Base-by-base conservation (phyloP, 495 filamentous ascomycete species). In the Tuber brumale region DNA sequence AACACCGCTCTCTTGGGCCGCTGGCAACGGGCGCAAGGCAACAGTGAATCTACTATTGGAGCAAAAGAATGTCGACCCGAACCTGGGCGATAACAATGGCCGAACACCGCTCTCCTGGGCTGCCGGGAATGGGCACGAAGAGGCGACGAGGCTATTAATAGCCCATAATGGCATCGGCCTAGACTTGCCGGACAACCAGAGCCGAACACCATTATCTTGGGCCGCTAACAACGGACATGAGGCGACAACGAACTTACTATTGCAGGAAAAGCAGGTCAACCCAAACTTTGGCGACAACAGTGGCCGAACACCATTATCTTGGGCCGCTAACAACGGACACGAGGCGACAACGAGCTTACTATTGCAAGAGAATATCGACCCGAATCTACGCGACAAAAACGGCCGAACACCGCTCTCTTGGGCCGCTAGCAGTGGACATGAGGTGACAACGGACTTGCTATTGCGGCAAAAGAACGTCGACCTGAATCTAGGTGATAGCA, bases 221-320 rank as follows among this genome's bases (percentile, higher is more conserved):
- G 81, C 81, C 48, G 77, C 80, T 66, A 8, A 2, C 35, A 72
- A 74, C 19, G 82, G 82, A 8, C 73, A 80, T 57, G 77, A 75
- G 74, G 48, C 42, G 16, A 71, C 69, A 35, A 71, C 70, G 21
- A 27, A 61, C 3, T 27, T 71, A 23, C 74, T 79, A 18, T 44
- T 77, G 23, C 75, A 46, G 10, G 48, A 76, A 51, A 27, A 69
- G 19, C 69, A 70, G 48, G 45, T 48, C 46, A 48, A 23, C 19
- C 46, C 46, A 19, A 21, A 23, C 46, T 48, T 23, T 19, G 61
- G 71, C n/a, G 66, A 73, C 21, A 37, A 77, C 21, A 48, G 6
- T 45, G 48, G 27, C 70, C 42, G 39, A 66, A 71, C 71, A 21
- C 75, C 75, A 27, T 27, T 74, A 19, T 69, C 71, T 51, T 44